phyloP scores from a whole-genome alignment of 129 eudicot genomes.

The Flaveria bidentis region DNA sequence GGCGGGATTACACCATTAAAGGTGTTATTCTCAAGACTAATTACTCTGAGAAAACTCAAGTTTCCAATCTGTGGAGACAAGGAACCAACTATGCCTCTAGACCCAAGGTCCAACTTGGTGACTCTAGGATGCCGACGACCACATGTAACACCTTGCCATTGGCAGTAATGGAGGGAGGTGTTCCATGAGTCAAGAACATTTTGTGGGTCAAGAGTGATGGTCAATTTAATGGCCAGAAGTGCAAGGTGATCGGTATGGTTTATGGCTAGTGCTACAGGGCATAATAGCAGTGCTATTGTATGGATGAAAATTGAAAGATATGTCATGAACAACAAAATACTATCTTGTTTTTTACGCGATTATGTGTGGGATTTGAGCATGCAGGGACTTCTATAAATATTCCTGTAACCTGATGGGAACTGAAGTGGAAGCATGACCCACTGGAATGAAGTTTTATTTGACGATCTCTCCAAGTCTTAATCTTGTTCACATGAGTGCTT shows the following conservation, averaged over 20 bases:
- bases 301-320: slow-evolving; percentile 13
- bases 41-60: slow-evolving; percentile 40
- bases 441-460: not conserved
- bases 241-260: slow-evolving; percentile 36
- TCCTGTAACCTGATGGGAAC: not conserved
- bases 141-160: slow-evolving; percentile 43
- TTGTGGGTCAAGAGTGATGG: slow-evolving; percentile 29
- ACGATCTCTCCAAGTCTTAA: not conserved
- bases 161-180: slow-evolving; percentile 34
- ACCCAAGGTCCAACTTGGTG: slow-evolving; percentile 25
- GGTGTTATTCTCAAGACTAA: slow-evolving; percentile 33
- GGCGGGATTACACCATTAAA: slow-evolving; percentile 39
- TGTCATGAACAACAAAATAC: slow-evolving; percentile 19
- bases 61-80: slow-evolving; percentile 52
- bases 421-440: slow-evolving; percentile 2
- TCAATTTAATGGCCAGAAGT: slow-evolving; percentile 35
- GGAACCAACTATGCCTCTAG: slow-evolving; percentile 33
- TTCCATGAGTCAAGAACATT: slow-evolving; percentile 32
- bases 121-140: slow-evolving; percentile 39
- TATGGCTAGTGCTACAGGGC: slow-evolving; percentile 1
- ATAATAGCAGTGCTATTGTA: slow-evolving; percentile 17
- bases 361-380: not conserved
- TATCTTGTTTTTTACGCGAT: not conserved
- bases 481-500: not conserved
- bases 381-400: not conserved